Conservation (phyloP, 75 land plant species). For the Pinus taeda region DNA sequence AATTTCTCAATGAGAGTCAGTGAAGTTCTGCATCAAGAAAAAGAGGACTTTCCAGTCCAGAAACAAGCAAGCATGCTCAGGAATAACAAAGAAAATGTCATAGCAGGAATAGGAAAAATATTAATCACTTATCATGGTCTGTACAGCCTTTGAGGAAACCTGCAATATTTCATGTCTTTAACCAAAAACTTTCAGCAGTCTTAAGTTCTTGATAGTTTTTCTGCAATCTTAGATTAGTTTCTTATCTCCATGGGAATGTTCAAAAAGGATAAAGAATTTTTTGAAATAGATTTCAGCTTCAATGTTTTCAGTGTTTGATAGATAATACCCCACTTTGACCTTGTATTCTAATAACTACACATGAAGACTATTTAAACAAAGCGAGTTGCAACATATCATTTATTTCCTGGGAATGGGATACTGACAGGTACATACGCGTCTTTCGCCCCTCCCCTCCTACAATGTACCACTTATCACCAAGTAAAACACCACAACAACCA, state of each 20-base stretch:
- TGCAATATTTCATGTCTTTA: background rate
- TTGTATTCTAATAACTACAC: background rate
- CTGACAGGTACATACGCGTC: conserved; percentile 42
- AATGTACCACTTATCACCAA: conserved; percentile 91
- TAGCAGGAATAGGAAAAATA: too few species aligned
- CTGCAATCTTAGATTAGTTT: background rate
- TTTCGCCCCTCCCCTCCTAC: conserved; percentile 83
- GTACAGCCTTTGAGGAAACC: background rate
- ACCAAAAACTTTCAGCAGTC: background rate
- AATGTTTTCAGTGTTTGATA: background rate
- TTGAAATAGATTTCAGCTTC: background rate
- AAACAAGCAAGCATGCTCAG: too few species aligned
- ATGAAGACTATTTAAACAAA: background rate
- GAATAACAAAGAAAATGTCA: too few species aligned
- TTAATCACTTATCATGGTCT: background rate
- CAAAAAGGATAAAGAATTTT: background rate
- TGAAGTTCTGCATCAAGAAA: too few species aligned
- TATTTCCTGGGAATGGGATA: background rate
- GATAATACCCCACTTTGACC: background rate
- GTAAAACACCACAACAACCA: conserved; percentile 79
- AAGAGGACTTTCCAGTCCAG: too few species aligned
- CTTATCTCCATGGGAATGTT: too few species aligned
- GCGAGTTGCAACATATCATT: background rate
- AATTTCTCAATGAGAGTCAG: background rate
- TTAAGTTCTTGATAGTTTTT: background rate